A percentile compares a stretch with the other conserved stretches of the same genome.
These are phyloP conservation scores for Lotus japonicus DNA, from an alignment of 306 rosid species.

Conservation along the genomic window DNA sequence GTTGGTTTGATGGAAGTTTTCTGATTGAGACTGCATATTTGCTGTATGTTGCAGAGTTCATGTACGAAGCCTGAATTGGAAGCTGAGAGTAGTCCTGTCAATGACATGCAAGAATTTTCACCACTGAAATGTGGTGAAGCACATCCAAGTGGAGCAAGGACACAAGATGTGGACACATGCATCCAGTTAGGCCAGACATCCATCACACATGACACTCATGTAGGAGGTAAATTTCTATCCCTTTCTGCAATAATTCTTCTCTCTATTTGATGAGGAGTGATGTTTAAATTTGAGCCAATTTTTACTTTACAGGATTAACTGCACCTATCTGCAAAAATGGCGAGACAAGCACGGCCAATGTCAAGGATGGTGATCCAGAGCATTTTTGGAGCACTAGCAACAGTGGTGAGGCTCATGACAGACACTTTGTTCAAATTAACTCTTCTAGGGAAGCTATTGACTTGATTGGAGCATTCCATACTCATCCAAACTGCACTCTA, in stretches of 20 bases:
- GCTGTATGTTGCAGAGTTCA: slow-evolving; percentile 76
- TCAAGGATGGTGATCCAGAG: slow-evolving; percentile 41
- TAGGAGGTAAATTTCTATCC: slow-evolving; percentile 45
- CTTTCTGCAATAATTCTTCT: background rate
- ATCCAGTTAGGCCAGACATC: slow-evolving; percentile 30
- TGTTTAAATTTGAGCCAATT: slow-evolving; percentile 17
- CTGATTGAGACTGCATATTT: slow-evolving; percentile 30
- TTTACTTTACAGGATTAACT: slow-evolving; percentile 37
- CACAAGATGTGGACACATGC: slow-evolving; percentile 34
- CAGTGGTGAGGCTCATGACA: slow-evolving; percentile 51
- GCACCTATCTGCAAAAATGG: slow-evolving; percentile 27
- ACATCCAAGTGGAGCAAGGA: slow-evolving; percentile 35
- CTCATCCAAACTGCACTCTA: slow-evolving; percentile 33
- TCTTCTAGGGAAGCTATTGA: slow-evolving; percentile 56
- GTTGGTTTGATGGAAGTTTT: slow-evolving; percentile 29
- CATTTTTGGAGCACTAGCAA: slow-evolving; percentile 30
- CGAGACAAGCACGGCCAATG: slow-evolving; percentile 32
- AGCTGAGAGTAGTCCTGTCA: slow-evolving; percentile 46
- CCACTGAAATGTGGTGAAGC: slow-evolving; percentile 32
- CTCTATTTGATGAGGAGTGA: slow-evolving; percentile 3
- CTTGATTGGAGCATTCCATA: slow-evolving; percentile 56
- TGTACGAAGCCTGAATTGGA: slow-evolving; percentile 85
- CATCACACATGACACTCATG: slow-evolving; percentile 32
- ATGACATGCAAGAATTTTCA: slow-evolving; percentile 44
- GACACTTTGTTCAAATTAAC: slow-evolving; percentile 39